These are phyloP conservation scores for Massarina eburnea DNA, from an alignment of 2,329 filamentous ascomycete genomes.

Conservation along the genomic window DNA sequence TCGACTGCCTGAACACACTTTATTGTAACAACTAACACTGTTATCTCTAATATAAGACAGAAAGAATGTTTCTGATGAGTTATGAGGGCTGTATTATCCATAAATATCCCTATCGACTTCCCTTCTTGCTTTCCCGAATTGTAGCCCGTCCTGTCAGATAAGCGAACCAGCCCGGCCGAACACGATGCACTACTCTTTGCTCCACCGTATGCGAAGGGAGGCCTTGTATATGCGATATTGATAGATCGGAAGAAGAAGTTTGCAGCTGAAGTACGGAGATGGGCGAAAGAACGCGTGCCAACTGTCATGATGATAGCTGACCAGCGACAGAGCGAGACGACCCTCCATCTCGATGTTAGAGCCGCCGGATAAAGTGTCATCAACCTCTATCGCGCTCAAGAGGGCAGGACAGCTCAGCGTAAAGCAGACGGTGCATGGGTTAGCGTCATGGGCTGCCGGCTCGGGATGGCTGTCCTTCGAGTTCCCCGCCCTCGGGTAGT, in stretches of 20 bases:
- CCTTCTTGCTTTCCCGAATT: neutral
- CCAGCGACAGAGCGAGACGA: conserved; percentile 12
- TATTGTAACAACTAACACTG: too few species aligned
- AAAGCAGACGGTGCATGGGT: conserved; percentile 28
- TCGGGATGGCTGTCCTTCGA: conserved; percentile 17
- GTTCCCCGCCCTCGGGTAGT: conserved; percentile 25
- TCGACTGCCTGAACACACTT: too few species aligned
- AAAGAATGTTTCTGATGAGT: too few species aligned
- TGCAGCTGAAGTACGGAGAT: neutral
- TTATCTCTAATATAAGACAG: too few species aligned
- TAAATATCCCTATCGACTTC: neutral
- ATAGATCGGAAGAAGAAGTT: neutral
- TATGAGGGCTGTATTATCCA: too few species aligned
- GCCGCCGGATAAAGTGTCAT: conserved; percentile 22
- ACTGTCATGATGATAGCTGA: neutral
- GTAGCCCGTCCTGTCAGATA: neutral
- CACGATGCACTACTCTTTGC: neutral
- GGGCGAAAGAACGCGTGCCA: neutral
- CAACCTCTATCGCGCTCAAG: conserved; percentile 1
- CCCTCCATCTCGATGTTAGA: conserved; percentile 19
- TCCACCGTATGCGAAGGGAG: neutral
- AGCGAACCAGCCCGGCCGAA: neutral
- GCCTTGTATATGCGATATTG: neutral
- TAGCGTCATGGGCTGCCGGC: conserved; percentile 10
- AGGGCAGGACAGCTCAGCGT: conserved; percentile 7